Percentiles rank a stretch among this genome's conserved stretches.
Conservation (phyloP, 2,329 filamentous ascomycete genomes). For the Dendrostoma leiphaemia region DNA sequence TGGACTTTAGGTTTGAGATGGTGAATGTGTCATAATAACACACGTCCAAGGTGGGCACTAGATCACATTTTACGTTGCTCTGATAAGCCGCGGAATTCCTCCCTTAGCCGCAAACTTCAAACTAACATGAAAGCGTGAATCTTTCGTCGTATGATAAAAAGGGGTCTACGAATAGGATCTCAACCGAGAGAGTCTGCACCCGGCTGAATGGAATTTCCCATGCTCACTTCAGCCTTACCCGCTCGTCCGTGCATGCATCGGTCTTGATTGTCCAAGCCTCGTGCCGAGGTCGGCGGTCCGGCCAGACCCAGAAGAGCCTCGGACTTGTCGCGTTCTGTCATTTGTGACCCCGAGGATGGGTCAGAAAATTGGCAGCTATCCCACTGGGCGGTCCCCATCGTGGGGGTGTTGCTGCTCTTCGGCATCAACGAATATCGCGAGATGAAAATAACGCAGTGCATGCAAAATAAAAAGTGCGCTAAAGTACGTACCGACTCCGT, state of each 20-base stretch:
- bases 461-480: too few species aligned
- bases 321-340: too few species aligned
- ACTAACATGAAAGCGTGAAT: neutral
- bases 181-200: slow-evolving; percentile 7
- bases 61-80: neutral
- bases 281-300: slow-evolving; percentile 19
- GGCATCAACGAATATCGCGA: too few species aligned
- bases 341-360: too few species aligned
- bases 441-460: too few species aligned
- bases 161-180: slow-evolving; percentile 7
- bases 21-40: too few species aligned
- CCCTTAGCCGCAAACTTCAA: neutral
- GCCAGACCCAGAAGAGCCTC: too few species aligned
- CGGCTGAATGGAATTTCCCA: slow-evolving; percentile 8
- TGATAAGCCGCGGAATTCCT: neutral
- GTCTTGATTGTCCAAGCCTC: too few species aligned
- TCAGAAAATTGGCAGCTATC: neutral
- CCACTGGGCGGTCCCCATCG: too few species aligned
- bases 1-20: neutral
- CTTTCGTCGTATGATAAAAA: slow-evolving; percentile 5
- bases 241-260: slow-evolving; percentile 8
- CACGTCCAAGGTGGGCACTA: too few species aligned
- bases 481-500: too few species aligned
- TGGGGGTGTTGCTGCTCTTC: too few species aligned
- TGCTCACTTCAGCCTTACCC: slow-evolving; percentile 14